Evolutionary conservation across 768 basidiomycete genomes (phyloP).

Genomic region (Leccinum pellstonianum): DNA sequence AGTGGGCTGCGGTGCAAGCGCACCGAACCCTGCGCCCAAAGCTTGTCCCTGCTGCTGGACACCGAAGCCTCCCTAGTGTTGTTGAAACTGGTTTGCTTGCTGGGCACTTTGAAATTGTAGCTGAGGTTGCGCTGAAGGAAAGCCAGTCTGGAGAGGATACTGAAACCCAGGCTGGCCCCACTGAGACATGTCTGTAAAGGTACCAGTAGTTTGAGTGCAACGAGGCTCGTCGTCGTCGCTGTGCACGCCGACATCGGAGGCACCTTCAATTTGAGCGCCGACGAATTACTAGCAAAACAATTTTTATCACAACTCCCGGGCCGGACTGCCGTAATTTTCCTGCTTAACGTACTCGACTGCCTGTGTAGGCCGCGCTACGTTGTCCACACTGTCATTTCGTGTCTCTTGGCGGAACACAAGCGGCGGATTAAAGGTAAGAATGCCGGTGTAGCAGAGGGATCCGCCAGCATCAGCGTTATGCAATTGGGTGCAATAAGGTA

Average conservation of each 20-base stretch:
- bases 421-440: constrained; percentile 1
- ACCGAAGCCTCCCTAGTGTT: constrained; percentile 37
- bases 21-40: constrained; percentile 36
- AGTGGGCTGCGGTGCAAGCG: constrained; percentile 62
- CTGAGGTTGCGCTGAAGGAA: constrained; percentile 47
- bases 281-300: too few relatives aligned
- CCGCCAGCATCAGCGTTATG: neutral
- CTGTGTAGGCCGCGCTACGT: too few relatives aligned
- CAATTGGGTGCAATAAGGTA: neutral
- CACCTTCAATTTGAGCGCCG: constrained; percentile 8
- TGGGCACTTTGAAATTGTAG: constrained; percentile 41
- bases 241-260: neutral
- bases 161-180: constrained; percentile 74
- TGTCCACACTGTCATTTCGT: neutral
- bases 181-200: constrained; percentile 59
- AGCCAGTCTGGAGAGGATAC: constrained; percentile 74
- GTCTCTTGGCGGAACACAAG: constrained; percentile 5
- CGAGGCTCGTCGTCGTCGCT: neutral
- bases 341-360: too few relatives aligned
- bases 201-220: neutral
- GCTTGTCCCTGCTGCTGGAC: constrained; percentile 25
- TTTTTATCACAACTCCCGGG: too few relatives aligned
- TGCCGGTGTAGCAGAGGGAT: neutral
- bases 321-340: too few relatives aligned
- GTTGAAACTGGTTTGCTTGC: constrained; percentile 42